phyloP scores from a whole-genome alignment of 1,284 basidiomycete species.

The Ganoderma leucocontextum region DNA sequence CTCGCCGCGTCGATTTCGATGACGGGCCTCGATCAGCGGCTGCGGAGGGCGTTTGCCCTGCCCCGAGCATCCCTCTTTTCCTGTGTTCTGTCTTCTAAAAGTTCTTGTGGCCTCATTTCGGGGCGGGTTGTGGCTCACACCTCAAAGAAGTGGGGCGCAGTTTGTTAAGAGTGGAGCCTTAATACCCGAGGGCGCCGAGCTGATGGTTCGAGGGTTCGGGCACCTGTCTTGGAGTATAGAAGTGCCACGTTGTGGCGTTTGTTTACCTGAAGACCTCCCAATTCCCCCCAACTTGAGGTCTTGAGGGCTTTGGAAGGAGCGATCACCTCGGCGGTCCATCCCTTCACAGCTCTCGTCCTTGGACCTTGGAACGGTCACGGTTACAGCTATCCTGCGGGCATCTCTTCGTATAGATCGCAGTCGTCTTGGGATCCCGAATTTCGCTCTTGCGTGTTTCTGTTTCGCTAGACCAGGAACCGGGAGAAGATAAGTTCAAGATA shows the following conservation, averaged over 20 bases:
- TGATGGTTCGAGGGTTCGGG: not conserved
- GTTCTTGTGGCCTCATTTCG: not conserved
- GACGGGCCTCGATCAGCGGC: not conserved
- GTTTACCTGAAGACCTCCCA: not conserved
- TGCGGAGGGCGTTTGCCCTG: conserved; percentile 5
- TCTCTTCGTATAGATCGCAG: not conserved
- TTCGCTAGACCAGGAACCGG: not conserved
- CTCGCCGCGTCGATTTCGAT: not conserved
- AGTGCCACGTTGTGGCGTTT: not conserved
- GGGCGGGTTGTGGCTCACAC: not conserved
- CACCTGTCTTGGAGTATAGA: not conserved
- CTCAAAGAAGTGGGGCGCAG: not conserved
- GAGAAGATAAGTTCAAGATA: not conserved
- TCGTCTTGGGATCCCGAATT: not conserved
- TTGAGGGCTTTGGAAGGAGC: not conserved
- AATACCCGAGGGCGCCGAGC: not conserved
- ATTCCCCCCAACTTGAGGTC: not conserved
- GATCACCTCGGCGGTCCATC: not conserved
- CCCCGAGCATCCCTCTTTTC: not conserved
- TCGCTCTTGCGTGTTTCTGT: not conserved
- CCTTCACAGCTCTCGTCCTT: not conserved
- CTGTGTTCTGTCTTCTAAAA: not conserved
- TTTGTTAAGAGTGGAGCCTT: not conserved
- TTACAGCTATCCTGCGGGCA: not conserved
- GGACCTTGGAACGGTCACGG: not conserved